These are phyloP conservation scores for Suhomyces yuchorum DNA, from an alignment of 1,139 yeast species.

Conservation along the genomic window DNA sequence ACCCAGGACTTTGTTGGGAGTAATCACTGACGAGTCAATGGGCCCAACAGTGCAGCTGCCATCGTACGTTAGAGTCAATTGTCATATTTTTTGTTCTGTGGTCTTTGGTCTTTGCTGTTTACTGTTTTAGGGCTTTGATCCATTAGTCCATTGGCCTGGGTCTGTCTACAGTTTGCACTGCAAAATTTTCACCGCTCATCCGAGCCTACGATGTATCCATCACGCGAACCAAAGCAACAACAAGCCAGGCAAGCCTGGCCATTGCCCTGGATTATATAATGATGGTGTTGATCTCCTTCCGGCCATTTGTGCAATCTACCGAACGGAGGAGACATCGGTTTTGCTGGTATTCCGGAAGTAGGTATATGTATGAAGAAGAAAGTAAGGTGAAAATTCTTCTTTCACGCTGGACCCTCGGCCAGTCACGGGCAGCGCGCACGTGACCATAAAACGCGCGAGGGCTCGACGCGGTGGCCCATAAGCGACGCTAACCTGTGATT, in stretches of 20 bases:
- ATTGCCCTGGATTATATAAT: conserved; percentile 36
- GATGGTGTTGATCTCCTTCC: conserved; percentile 47
- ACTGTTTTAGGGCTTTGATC: no score
- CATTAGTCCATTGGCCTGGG: background rate
- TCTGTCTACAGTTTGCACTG: background rate
- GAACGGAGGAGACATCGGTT: conserved; percentile 42
- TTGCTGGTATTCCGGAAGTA: conserved; percentile 57
- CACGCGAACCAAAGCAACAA: conserved; percentile 5
- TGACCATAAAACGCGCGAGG: no score
- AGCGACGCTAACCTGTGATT: background rate
- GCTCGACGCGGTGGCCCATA: background rate
- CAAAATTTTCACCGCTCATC: background rate
- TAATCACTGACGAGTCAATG: no score
- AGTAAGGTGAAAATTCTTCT: background rate
- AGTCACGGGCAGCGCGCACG: background rate
- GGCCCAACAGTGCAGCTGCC: no score
- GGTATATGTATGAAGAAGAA: conserved; percentile 33
- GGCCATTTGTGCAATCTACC: conserved; percentile 54
- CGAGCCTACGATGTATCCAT: background rate
- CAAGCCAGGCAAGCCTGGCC: background rate
- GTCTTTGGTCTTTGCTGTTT: no score
- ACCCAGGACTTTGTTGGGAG: no score
- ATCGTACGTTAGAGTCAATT: no score
- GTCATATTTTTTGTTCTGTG: no score
- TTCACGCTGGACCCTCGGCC: background rate